Conservation (phyloP, 345 rosid species). For the Dipteronia dyeriana region DNA sequence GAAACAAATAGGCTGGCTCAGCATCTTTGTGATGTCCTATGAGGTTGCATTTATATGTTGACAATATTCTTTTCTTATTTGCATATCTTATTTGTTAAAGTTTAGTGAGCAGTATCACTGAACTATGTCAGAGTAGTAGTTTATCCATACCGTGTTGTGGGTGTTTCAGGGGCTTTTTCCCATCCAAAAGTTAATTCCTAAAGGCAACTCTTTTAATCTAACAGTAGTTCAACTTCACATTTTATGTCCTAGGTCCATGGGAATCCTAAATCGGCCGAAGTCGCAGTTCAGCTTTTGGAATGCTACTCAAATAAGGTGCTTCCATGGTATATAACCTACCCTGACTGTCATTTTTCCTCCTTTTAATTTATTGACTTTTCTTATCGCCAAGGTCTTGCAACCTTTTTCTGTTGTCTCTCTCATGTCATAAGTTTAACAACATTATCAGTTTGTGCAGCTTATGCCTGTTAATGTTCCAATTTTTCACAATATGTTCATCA, state of each 20-base stretch:
- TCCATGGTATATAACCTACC: slow-evolving; percentile 63
- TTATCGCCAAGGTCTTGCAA: background rate
- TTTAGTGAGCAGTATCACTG: slow-evolving; percentile 10
- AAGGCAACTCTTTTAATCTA: background rate
- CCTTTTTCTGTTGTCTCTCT: background rate
- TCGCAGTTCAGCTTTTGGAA: slow-evolving; percentile 60
- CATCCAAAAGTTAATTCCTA: background rate
- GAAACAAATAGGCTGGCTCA: slow-evolving; percentile 17
- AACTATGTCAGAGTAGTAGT: background rate
- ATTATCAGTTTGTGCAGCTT: background rate
- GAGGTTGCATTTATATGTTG: background rate
- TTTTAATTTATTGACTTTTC: slow-evolving; percentile 16
- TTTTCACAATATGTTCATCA: background rate
- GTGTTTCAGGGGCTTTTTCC: slow-evolving; percentile 2
- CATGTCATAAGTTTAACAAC: background rate
- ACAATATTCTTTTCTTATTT: slow-evolving; percentile 7
- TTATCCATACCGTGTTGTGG: background rate
- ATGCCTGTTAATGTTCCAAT: too few relatives aligned
- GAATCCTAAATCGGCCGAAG: slow-evolving; percentile 46
- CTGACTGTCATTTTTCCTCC: slow-evolving; percentile 18
- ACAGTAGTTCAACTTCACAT: slow-evolving; percentile 4
- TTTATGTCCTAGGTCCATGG: slow-evolving; percentile 56
- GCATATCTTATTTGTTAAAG: background rate
- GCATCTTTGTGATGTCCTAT: background rate
- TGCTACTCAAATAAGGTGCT: slow-evolving; percentile 69